Base-by-base conservation (phyloP, 2,329 filamentous ascomycete genomes). In the Verticillium albo-atrum region DNA sequence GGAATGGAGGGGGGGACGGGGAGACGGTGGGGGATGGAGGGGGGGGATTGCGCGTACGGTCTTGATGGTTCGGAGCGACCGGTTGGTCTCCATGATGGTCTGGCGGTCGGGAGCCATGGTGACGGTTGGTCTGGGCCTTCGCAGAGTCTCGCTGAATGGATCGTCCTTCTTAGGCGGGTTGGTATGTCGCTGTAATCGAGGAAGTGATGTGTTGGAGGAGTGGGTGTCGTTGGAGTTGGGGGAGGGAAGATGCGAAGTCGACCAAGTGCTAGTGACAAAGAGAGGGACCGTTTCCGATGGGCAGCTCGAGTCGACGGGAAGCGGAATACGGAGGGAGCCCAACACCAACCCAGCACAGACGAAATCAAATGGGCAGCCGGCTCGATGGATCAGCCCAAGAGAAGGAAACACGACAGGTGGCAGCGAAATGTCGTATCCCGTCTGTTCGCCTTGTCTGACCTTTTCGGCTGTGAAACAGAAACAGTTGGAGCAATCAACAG, bases 11-110 rank as follows among this genome's bases (percentile, higher is more conserved):
- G n/a, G n/a, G n/a, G n/a, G n/a, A n/a, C n/a, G n/a, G n/a, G n/a
- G n/a, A n/a, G n/a, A n/a, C n/a, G n/a, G n/a, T n/a, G 25, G 54
- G 37, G 28, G 35, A 32, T 7, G 26, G 27, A 14, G 14, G n/a
- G 25, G 51, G 27, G 27, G 17, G 32, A 61, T 59, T n/a, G n/a
- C n/a, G 52, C 85, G 67, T 79, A 92, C 92, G 71, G 89, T 92
- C 79, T 92, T 93, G 79, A 97, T 93, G 69, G 86, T 89, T 65
- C 92, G 89, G 71, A 96, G 86, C 71, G 91, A 93, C 77, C 92
- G 86, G 79, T 94, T 95, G 76, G 89, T 86, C 83, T 85, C 83
- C 64, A 86, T 85, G 70, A 85, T 82, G 64, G 78, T 79, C 69
- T 86, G 83, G 66, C 83, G 83, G 66, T 85, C 81, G 60, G 54